phyloP scores from a whole-genome alignment of 2,329 filamentous ascomycete genomes.

The Arthrobotrys entomopaga region DNA sequence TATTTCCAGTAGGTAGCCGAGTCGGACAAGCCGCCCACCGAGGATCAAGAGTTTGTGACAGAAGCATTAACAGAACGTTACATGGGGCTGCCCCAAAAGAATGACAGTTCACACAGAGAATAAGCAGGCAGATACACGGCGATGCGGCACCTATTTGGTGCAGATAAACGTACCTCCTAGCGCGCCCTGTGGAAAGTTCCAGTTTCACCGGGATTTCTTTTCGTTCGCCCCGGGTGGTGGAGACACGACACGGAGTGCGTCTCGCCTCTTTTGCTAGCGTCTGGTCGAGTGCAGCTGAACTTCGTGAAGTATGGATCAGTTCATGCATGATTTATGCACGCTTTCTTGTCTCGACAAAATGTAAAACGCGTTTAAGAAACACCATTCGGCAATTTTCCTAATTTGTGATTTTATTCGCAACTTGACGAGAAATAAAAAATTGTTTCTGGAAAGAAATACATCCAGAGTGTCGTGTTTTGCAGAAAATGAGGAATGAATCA shows the following conservation, averaged over 20 bases:
- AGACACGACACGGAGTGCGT: constrained; percentile 54
- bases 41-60: constrained; percentile 36
- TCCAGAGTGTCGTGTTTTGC: constrained; percentile 19
- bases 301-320: constrained; percentile 32
- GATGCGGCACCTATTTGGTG: constrained; percentile 40
- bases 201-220: constrained; percentile 48
- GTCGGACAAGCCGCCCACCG: constrained; percentile 55
- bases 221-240: constrained; percentile 49
- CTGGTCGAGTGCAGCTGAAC: constrained; percentile 52
- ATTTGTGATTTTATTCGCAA: constrained; percentile 40
- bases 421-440: constrained; percentile 6
- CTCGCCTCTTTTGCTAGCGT: constrained; percentile 52
- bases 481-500: not conserved
- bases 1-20: constrained; percentile 53
- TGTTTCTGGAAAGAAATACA: constrained; percentile 11
- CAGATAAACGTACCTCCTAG: constrained; percentile 50
- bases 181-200: constrained; percentile 52
- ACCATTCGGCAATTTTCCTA: constrained; percentile 47
- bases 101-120: constrained; percentile 52
- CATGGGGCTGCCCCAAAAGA: constrained; percentile 42
- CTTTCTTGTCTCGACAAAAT: constrained; percentile 29
- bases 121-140: constrained; percentile 47
- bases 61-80: not conserved
- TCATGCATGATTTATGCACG: constrained; percentile 43
- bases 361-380: constrained; percentile 45